Base-by-base conservation (phyloP, 768 basidiomycete species). In the Trametes punicea region DNA sequence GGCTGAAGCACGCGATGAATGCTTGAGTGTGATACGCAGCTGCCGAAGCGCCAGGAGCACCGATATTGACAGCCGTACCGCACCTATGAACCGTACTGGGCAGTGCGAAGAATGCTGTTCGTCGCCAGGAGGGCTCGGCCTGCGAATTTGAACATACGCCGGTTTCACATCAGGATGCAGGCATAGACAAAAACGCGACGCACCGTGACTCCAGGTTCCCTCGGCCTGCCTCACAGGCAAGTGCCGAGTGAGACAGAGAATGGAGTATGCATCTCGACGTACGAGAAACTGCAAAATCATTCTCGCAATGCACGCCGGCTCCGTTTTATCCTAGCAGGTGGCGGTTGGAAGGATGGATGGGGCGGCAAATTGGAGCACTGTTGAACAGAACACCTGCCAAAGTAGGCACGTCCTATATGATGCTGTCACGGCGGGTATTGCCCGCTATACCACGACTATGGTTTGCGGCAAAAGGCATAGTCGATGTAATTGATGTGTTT, bases 311-410 rank as follows among this genome's bases (percentile, higher is more conserved):
- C 49, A 20, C 8, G 46, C 38, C 16, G 25, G n/a, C 13, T 16
- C 20, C 5, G 42, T 36, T 11, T 4, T 30, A 42, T 23, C 20
- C 23, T 20, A 5, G 21, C 5, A 6, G 7, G 31, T 36, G 26
- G 31, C 18, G 30, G 29, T 44, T 7, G 44, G 18, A 36, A 27
- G 15, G 21, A 26, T 34, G 42, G 34, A 41, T 8, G 29, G 11
- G 6, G 23, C 15, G 16, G 23, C 34, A 39, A 36, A 38, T 2
- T 13, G 8, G 5, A 26, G 15, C 21, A 41, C 29, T 33, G 13
- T 9, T 38, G 34, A 53, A 53, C 33, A 53, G 33, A 27, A 46
- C 42, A 29, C 52, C 16, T 53, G 52, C 52, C 52, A 46, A 27
- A 36, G 23, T 6, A 26, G 38, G 49, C 49, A 6, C 21, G n/a